Evolutionary conservation across 2,329 filamentous ascomycete species (phyloP).

Genomic region (Venturia effusa): DNA sequence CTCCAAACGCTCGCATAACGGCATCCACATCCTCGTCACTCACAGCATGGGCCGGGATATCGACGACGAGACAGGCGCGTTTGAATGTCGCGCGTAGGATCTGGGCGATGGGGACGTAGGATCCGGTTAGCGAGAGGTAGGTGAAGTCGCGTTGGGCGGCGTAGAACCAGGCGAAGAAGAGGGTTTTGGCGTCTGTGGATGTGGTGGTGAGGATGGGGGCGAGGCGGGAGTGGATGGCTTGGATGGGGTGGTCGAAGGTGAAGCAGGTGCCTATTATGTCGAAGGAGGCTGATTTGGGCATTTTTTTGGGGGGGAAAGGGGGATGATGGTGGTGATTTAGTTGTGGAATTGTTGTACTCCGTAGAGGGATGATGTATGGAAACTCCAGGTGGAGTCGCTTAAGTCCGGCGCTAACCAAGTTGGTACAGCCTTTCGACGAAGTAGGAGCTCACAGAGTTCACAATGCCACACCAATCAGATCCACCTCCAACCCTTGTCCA

Average conservation of each 20-base stretch:
- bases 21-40: background rate
- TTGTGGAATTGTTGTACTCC: too few relatives aligned
- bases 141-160: background rate
- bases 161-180: background rate
- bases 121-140: background rate
- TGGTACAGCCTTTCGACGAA: background rate
- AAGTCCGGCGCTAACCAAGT: background rate
- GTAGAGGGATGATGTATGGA: background rate
- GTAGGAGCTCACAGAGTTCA: too few relatives aligned
- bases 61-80: background rate
- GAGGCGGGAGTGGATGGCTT: background rate
- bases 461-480: too few relatives aligned
- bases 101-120: background rate
- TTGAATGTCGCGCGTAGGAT: background rate
- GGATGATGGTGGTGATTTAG: conserved; percentile 17
- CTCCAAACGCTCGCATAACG: background rate
- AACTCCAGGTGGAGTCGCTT: background rate
- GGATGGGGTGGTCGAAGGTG: background rate
- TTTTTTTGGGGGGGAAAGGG: background rate
- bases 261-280: background rate
- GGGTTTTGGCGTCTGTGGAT: background rate
- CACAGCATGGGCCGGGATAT: background rate
- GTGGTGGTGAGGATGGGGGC: background rate
- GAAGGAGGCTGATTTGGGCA: background rate
- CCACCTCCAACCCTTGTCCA: too few relatives aligned